phyloP scores from a whole-genome alignment of 1,139 yeast genomes.

The Spencermartinsiella ligniputridi region DNA sequence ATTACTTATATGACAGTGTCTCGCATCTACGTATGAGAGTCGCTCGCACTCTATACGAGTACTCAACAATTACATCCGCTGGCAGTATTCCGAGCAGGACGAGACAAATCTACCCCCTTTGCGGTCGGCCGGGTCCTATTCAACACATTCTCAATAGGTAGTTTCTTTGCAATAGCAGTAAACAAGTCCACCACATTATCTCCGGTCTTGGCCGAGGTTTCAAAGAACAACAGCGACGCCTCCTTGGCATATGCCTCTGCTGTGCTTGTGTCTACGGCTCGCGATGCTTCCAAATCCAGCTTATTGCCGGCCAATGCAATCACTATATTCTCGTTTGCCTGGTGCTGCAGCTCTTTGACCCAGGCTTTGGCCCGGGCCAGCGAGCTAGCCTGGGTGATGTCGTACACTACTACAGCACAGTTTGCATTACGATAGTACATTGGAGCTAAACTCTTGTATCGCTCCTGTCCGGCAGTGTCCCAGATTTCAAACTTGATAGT shows the following conservation, averaged over 20 bases:
- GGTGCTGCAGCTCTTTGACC: conserved; percentile 92
- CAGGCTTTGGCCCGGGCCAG: conserved; percentile 88
- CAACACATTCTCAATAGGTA: conserved; percentile 35
- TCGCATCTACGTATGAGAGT: too few species aligned
- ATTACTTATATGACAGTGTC: too few species aligned
- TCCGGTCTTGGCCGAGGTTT: conserved; percentile 93
- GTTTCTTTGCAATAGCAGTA: conserved; percentile 60
- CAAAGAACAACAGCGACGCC: conserved; percentile 75
- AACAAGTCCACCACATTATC: conserved; percentile 77
- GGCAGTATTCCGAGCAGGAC: conserved; percentile 20
- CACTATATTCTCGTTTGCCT: conserved; percentile 77
- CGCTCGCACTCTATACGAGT: too few species aligned
- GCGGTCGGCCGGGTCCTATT: conserved; percentile 29
- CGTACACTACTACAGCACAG: conserved; percentile 82
- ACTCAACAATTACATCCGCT: conserved; percentile 30
- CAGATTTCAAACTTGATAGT: conserved; percentile 45
- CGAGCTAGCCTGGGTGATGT: conserved; percentile 60
- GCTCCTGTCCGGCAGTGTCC: conserved; percentile 93
- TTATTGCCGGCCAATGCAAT: conserved; percentile 85
- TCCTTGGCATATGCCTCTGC: conserved; percentile 64
- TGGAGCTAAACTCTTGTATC: conserved; percentile 85
- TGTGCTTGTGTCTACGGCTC: conserved; percentile 51
- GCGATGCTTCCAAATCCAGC: conserved; percentile 52
- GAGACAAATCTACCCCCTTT: conserved; percentile 33
- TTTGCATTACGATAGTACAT: conserved; percentile 89